Evolutionary conservation across 768 basidiomycete species (phyloP), one percentile per base, ranked within the genome.

Genomic region (Mrakia frigida): DNA sequence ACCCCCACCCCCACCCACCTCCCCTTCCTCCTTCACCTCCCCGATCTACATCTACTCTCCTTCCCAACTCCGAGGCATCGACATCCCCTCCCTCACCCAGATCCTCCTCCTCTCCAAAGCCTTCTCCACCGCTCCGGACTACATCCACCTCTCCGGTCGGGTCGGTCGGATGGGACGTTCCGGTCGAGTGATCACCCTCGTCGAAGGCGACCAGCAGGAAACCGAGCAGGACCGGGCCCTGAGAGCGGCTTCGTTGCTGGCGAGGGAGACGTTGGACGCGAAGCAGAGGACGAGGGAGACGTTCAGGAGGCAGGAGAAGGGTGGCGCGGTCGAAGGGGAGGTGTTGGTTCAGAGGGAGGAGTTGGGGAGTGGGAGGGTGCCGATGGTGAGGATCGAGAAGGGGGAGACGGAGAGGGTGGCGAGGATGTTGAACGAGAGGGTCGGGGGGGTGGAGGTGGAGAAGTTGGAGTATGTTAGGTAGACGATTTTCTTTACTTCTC

Each of bases 101-200:
- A 6, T 37, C 65, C 21, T 68, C 37, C 21, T 68, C 65, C 33
- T 37, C 39, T 68, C 65, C 9, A 16, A 5, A 35, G 35, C 65
- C 35, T 16, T 43, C 65, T 1, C 1, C 23, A 25, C 65, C 39
- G 35, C 35, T 23, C 11, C 11, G 9, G 3, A 2, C 65, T 68
- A 68, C 65, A 41, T 68, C 65, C 65, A 68, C 31, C 65, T 68
- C 39, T 68, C 65, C 23, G 65, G 65, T 11, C 65, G 65, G 7
- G 65, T 68, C 10, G 65, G 65, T 11, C 65, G 65, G 18, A 68
- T 68, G 65, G 33, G 35, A 25, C 65, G 65, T 6, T 1, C 37
- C 23, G 65, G 65, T 5, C 14, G 25, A 3, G 65, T 68, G 39
- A n/a, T 68, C 37, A n/a, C 23, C 39, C 65, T 68, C 65, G 35